Evolutionary conservation across 1,284 basidiomycete species (phyloP).

Genomic region (Austroboletus niveus): DNA sequence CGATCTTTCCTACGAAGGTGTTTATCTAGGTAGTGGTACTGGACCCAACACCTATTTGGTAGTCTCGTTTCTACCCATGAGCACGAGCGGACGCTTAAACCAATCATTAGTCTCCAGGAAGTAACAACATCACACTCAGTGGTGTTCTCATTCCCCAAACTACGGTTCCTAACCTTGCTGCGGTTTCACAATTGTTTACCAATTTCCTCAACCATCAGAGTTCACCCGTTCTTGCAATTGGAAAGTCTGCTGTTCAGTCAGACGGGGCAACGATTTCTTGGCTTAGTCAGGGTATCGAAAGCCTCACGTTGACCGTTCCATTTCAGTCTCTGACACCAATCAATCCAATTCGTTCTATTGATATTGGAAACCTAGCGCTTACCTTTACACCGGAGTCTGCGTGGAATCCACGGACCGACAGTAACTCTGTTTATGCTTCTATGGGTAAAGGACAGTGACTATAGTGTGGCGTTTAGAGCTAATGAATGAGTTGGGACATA

Average conservation of each 20-base stretch:
- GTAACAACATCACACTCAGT: slow-evolving; percentile 60
- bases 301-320: slow-evolving; percentile 57
- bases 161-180: slow-evolving; percentile 45
- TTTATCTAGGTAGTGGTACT: slow-evolving; percentile 60
- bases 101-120: slow-evolving; percentile 45
- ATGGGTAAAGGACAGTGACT: slow-evolving; percentile 41
- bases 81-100: not conserved
- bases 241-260: slow-evolving; percentile 54
- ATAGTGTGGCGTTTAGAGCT: not conserved
- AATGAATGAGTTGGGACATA: slow-evolving; percentile 21
- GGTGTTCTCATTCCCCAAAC: slow-evolving; percentile 62
- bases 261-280: slow-evolving; percentile 62
- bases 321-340: slow-evolving; percentile 58
- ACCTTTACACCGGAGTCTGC: slow-evolving; percentile 54
- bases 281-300: slow-evolving; percentile 63
- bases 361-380: slow-evolving; percentile 63
- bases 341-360: slow-evolving; percentile 66
- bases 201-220: slow-evolving; percentile 69
- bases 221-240: slow-evolving; percentile 60
- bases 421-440: slow-evolving; percentile 56
- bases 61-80: slow-evolving; percentile 7
- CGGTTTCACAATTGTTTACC: slow-evolving; percentile 67
- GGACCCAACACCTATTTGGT: slow-evolving; percentile 53
- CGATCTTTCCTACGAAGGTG: slow-evolving; percentile 57
- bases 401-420: slow-evolving; percentile 60